Evolutionary conservation across 495 filamentous ascomycete genomes (phyloP), one percentile per base, ranked within the genome.

Genomic region (Halenospora varia): DNA sequence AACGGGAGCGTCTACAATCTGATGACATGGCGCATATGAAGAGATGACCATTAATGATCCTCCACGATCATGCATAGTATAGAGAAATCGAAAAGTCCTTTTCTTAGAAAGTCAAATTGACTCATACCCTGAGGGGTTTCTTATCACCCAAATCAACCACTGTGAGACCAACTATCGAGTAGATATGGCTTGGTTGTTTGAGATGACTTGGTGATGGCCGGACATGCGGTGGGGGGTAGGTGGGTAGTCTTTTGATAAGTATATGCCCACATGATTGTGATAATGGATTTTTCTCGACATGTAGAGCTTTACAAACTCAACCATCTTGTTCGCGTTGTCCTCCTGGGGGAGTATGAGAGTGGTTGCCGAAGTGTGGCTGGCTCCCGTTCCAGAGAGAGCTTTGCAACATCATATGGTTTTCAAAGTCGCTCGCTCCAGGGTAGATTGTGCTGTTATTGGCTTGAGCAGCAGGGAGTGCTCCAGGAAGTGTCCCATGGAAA

Each of bases 1-100:
- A 70, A 66, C 60, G 56, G 56, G 57, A 60, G 57, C 60, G 60
- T 66, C 60, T 62, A 61, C 56, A 62, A 59, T 56, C 48, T 57
- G 57, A 57, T 59, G 54, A 55, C 61, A 51, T 25, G 53, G 48
- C 44, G 45, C 44, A 53, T 56, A 66, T 60, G 66, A 61, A 55
- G 54, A 59, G 35, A 65, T 60, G 57, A 62, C 57, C 48, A 39
- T 39, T 26, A 23, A 58, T 62, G 62, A 69, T 71, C 68, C 68
- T 71, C 68, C 68, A 68, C 68, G 68, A 71, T 71, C 62, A 59
- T 9, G 55, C 50, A 54, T 60, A 56, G 17, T 53, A 6, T 53
- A 53, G 35, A 56, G 45, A 45, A 61, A 40, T 4, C 29, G 18
- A 39, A 51, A 58, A 58, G 15, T 24, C 18, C 15, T 35, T 25